Evolutionary conservation across 306 rosid genomes (phyloP), one percentile per base, ranked within the genome.

Genomic region (Castanea crenata): DNA sequence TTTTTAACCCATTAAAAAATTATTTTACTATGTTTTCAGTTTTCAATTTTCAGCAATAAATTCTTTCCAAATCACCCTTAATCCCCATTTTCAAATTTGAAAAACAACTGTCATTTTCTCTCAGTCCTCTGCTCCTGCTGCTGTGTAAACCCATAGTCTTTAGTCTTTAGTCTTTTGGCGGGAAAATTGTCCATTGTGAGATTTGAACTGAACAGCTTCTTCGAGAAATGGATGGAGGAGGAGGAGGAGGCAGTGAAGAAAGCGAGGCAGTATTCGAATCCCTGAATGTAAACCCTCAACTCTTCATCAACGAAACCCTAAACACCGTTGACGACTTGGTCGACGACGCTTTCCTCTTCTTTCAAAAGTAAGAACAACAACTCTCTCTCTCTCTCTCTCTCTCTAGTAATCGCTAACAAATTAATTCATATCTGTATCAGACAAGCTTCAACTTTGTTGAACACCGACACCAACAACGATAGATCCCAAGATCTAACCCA

Each of bases 291-390:
- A 88, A 95, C 58, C 98, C 99, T 0, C 91, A 86, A 72, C 91
- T 91, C 58, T 95, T 91, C 84, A 57, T 92, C 71, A 93, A 95
- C 79, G 90, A 84, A 83, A 86, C 88, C 82, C 86, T 93, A 73
- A 93, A 93, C 86, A 55, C 72, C 55, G 88, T 85, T 41, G 98
- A 93, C 73, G 88, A 90, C 58, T 80, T 90, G 55, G 74, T 88
- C 23, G 80, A 82, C 6, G 88, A 93, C 15, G 92, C 98, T 59
- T 91, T 89, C 88, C 25, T 74, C 85, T 90, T 84, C 83, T 92
- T 81, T 86, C 86, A 65, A 38, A 80, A 77, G 99, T 94, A 83
- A 73, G 27, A 9, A 38, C 11, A 83, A 12, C 16, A 49, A 2
- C 62, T 9, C 52, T 35, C 44, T 69, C 49, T 15, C 73, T 58